Evolutionary conservation across 2,329 filamentous ascomycete genomes (phyloP), one percentile per base, ranked within the genome.

Genomic region (Plenodomus lindquistii): DNA sequence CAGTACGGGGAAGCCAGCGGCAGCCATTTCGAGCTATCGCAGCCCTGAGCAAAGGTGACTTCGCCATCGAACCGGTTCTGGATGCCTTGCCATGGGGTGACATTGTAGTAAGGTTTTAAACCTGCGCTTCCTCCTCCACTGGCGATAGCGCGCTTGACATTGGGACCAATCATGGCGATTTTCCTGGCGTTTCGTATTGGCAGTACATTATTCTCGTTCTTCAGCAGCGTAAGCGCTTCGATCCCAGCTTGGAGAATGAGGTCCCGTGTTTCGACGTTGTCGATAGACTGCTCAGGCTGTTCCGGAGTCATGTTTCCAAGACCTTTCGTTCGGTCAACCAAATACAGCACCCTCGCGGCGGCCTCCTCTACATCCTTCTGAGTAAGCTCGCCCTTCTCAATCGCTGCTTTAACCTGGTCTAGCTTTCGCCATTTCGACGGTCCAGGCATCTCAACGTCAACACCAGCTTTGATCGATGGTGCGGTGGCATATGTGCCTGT

Each of bases 61-160:
- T 85, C 78, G 24, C 81, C 76, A 40, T 81, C 73, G 2, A 83
- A 77, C 1, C 77, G 74, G 21, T 75, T 74, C 34, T 74, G 78
- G 50, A 87, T 85, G 58, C 84, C 85, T 37, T 86, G 83, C 42
- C 85, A 77, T 0, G 85, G 85, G 9, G 85, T 76, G 2, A 83
- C 85, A 55, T 77, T 84, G 67, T 88, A 88, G 68, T 88, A 87
- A 0, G 85, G 84, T 63, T 87, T 87, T 40, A 88, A 72, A 54
- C 82, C 85, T 16, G 85, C 85, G 60, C 85, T 87, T 41, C 85
- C 85, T 35, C 85, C 85, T 41, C 85, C 85, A 15, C 82, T 83
- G n/a, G 83, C 84, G 54, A 88, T 86, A 0, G 85, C 81, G 45
- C 84, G 75, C 64, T 86, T 85, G 17, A 84, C 84, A 52, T 88